A percentile compares a stretch with the other conserved stretches of the same genome.
phyloP scores from a whole-genome alignment of 352 stramenopile species.

The Elongisporangium senticosum region DNA sequence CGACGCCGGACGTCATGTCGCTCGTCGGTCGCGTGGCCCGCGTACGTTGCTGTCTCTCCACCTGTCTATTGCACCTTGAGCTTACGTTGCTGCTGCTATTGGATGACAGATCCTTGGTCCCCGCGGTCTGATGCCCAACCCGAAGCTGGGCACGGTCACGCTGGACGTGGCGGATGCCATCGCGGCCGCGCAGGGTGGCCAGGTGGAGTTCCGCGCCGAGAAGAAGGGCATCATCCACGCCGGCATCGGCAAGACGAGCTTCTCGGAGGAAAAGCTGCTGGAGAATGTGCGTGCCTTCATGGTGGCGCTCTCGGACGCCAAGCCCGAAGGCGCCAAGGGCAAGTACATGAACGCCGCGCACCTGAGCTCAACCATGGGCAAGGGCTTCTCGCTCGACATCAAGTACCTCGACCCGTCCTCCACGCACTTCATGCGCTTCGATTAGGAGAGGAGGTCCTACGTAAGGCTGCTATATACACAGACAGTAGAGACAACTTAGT shows the following conservation, averaged over 20 bases:
- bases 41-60: constrained; percentile 17
- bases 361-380: constrained; percentile 84
- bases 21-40: constrained; percentile 90
- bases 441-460: constrained; percentile 23
- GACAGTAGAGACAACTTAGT: constrained; percentile 2
- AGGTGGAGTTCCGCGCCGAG: constrained; percentile 87
- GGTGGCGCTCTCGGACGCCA: constrained; percentile 87
- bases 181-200: constrained; percentile 63
- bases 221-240: constrained; percentile 90
- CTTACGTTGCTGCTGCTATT: constrained; percentile 1
- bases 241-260: constrained; percentile 86
- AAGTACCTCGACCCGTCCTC: constrained; percentile 83
- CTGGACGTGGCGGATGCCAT: constrained; percentile 86
- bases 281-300: constrained; percentile 92
- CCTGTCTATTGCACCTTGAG: not conserved
- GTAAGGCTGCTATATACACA: constrained; percentile 10
- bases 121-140: constrained; percentile 96
- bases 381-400: constrained; percentile 68
- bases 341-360: constrained; percentile 91
- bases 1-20: constrained; percentile 91
- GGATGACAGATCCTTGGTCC: constrained; percentile 85
- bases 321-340: constrained; percentile 90
- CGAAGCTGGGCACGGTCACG: constrained; percentile 96
- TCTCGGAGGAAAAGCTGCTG: constrained; percentile 85
- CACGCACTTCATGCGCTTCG: constrained; percentile 83